phyloP scores from a whole-genome alignment of 2,329 filamentous ascomycete genomes.

The Penicillium sumatraense region DNA sequence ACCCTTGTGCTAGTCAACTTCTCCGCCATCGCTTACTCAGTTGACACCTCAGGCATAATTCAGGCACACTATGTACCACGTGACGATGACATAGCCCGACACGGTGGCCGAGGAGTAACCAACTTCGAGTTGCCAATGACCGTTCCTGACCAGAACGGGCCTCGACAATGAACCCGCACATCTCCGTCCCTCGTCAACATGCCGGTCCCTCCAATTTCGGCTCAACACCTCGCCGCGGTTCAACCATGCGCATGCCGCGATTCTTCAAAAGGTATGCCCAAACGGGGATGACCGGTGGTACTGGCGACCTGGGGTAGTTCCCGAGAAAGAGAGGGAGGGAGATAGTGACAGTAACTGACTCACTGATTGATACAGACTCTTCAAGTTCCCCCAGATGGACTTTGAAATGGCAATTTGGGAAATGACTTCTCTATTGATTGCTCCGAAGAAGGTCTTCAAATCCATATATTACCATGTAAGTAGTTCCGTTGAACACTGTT shows the following conservation, averaged over 20 bases:
- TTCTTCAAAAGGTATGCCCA: conserved; percentile 65
- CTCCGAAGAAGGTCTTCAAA: conserved; percentile 72
- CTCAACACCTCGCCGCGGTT: conserved; percentile 55
- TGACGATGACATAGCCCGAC: conserved; percentile 24
- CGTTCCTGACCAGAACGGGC: conserved; percentile 17
- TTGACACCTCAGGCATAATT: conserved; percentile 2
- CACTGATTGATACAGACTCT: conserved; percentile 49
- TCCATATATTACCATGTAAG: conserved; percentile 72
- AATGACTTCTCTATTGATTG: conserved; percentile 70
- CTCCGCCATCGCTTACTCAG: too few relatives aligned
- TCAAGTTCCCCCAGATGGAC: conserved; percentile 76
- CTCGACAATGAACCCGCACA: conserved; percentile 61
- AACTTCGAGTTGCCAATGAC: conserved; percentile 9
- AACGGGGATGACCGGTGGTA: too few relatives aligned
- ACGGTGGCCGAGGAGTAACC: conserved; percentile 3
- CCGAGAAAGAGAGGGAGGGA: neutral
- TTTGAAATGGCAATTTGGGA: conserved; percentile 76
- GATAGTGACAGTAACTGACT: conserved; percentile 3
- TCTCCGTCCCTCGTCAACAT: conserved; percentile 63
- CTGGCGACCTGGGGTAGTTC: too few relatives aligned
- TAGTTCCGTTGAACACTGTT: too few relatives aligned
- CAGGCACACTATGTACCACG: conserved; percentile 5
- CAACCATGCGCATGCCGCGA: conserved; percentile 64
- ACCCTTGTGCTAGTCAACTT: too few relatives aligned
- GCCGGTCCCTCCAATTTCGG: conserved; percentile 59